Base-by-base conservation (phyloP, 208 protist genomes). In the Acanthamoeba lenticulata region DNA sequence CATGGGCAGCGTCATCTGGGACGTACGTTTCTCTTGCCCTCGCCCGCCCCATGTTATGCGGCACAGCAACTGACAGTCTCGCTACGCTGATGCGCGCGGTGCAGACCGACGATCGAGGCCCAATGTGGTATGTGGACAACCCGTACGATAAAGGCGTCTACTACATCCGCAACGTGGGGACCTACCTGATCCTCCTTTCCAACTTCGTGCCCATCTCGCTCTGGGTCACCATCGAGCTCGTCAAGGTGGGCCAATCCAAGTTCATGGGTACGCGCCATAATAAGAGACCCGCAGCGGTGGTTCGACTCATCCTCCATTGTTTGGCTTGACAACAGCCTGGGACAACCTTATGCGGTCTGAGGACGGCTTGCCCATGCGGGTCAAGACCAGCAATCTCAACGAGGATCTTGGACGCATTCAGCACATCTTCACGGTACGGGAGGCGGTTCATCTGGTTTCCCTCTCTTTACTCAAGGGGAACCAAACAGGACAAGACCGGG, bases 401-500 rank as follows among this genome's bases (percentile, higher is more conserved):
- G 97, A 98, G 85, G 95, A 97, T 57, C 94, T 98, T 0, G 97
- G 97, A 7, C 72, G 72, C 72, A 81, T 81, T 27, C 72, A 81
- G n/a, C 72, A 81, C 72, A 81, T 81, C 17, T 81, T 81, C 38
- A 81, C 72, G 13, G 72, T 81, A 47, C 72, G 38, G n/a, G n/a
- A n/a, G n/a, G n/a, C n/a, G n/a, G n/a, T n/a, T n/a, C n/a, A n/a
- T n/a, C n/a, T n/a, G n/a, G n/a, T n/a, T n/a, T n/a, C n/a, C n/a
- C n/a, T n/a, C n/a, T n/a, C n/a, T n/a, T n/a, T n/a, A n/a, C n/a
- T n/a, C n/a, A n/a, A n/a, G n/a, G n/a, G n/a, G n/a, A n/a, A n/a
- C n/a, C n/a, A n/a, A n/a, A n/a, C n/a, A n/a, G n/a, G 98, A 98
- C 94, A 98, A 98, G 94, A 98, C 98, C 9, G 98, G 98, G 45